A percentile compares a stretch with the other conserved stretches of the same genome.
These are phyloP conservation scores for Pseudomicrostroma phylloplanum DNA, from an alignment of 1,284 basidiomycete genomes.

Conservation along the genomic window DNA sequence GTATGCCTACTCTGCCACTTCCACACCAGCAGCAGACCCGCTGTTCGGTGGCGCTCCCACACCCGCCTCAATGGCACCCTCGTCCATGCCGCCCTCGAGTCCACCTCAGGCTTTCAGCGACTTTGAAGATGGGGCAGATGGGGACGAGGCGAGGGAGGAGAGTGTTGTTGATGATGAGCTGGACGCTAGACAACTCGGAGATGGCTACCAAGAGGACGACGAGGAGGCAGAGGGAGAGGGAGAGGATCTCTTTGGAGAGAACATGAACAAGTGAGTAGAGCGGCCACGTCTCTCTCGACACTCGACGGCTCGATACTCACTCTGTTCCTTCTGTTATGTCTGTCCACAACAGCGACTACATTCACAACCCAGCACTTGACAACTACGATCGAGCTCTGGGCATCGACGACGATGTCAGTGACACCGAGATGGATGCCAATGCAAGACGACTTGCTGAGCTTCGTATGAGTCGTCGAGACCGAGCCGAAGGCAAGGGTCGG, in stretches of 20 bases:
- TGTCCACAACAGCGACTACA: conserved; percentile 67
- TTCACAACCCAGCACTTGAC: conserved; percentile 73
- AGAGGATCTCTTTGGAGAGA: conserved; percentile 86
- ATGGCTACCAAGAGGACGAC: conserved; percentile 56
- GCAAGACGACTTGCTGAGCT: conserved; percentile 78
- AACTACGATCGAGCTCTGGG: conserved; percentile 72
- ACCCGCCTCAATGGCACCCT: neutral
- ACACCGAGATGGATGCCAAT: conserved; percentile 66
- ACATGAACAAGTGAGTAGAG: neutral
- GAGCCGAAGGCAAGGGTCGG: conserved; percentile 57
- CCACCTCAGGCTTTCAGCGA: conserved; percentile 4
- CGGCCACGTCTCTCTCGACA: too few relatives aligned
- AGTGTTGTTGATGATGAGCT: conserved; percentile 43
- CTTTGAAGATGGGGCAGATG: conserved; percentile 6
- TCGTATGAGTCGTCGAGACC: conserved; percentile 81
- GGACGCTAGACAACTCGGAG: conserved; percentile 33
- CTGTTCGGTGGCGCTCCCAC: neutral
- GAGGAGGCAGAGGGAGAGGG: conserved; percentile 66
- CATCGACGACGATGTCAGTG: conserved; percentile 75
- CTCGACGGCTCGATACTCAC: too few relatives aligned
- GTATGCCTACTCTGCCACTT: neutral
- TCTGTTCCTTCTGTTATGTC: too few relatives aligned
- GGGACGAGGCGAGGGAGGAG: conserved; percentile 12
- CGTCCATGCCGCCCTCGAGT: conserved; percentile 4
- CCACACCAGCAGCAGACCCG: conserved; percentile 3